phyloP scores from a whole-genome alignment of 495 filamentous ascomycete species.

The Penicillium malachiteum region DNA sequence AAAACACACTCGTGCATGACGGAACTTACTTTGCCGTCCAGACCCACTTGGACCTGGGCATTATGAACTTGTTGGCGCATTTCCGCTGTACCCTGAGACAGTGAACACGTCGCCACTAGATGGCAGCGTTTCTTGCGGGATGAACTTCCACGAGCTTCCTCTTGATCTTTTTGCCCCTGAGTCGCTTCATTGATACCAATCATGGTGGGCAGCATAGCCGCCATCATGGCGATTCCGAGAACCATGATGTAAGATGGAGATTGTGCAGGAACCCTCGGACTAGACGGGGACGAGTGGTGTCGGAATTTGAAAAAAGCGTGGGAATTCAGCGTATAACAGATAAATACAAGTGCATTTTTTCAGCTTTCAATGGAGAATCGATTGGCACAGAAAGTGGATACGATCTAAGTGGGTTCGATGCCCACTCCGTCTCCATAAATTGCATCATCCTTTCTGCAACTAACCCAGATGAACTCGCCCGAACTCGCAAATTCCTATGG shows the following conservation, averaged over 20 bases:
- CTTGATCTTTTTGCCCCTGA: conserved; percentile 20
- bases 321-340: conserved; percentile 10
- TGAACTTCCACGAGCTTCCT: conserved; percentile 19
- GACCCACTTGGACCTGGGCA: conserved; percentile 28
- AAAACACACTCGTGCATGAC: conserved; percentile 6
- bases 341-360: conserved; percentile 17
- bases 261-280: background rate
- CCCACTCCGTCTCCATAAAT: conserved; percentile 7
- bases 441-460: conserved; percentile 22
- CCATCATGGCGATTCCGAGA: conserved; percentile 29
- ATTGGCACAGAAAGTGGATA: conserved; percentile 4
- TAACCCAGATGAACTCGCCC: conserved; percentile 3
- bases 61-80: conserved; percentile 26
- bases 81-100: conserved; percentile 18
- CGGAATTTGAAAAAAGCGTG: background rate
- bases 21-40: conserved; percentile 25
- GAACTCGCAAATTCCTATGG: background rate
- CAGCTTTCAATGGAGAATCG: conserved; percentile 7
- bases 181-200: conserved; percentile 29
- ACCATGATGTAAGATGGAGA: conserved; percentile 16
- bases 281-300: background rate
- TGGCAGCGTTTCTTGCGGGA: conserved; percentile 24
- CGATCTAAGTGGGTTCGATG: conserved; percentile 9
- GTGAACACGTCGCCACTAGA: conserved; percentile 21
- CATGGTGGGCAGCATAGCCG: conserved; percentile 33